Base-by-base conservation (phyloP, 2,329 filamentous ascomycete species). In the Colletotrichum incanum region DNA sequence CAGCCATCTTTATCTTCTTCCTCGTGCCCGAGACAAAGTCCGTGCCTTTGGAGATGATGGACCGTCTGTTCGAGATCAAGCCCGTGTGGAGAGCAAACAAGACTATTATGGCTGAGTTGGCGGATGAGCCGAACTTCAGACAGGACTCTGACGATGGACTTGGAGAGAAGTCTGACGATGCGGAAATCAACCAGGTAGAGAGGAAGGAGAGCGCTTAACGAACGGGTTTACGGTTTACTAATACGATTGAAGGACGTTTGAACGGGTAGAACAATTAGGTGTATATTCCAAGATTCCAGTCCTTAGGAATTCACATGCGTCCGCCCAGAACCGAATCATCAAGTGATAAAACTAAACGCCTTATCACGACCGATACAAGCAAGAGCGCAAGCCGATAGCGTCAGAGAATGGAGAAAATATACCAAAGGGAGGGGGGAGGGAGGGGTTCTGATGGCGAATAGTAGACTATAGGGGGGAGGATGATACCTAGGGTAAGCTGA, bases 11-110 rank as follows among this genome's bases (percentile, higher is more conserved):
- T 74, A 86, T 91, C 34, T 92, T 84, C 78, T 91, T 91, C 83
- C 84, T 90, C 55, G 76, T 93, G 0, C 91, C 91, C 0, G 91
- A 93, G 83, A 93, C 91, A 3, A 93, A 92, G 82, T 85, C 86
- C 52, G 84, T 93, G 16, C 90, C 90, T 0, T 84, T 93, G 3
- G 91, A 93, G 80, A 85, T 85, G 39, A 91, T 93, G 85, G 91
- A 93, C 77, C 83, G 85, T 7, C 82, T 93, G 2, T 93, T 93
- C 76, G 82, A 84, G 54, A 77, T 81, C 31, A 85, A 82, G 79
- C 87, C 87, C 1, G 78, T 84, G 3, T 79, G 82, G 75, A 79
- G 79, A 62, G 86, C 87, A 0, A 84, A 88, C 76, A 75, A 75
- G 58, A 72, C 76, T 16, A 73, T 89, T 64, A 84, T 89, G 81